Evolutionary conservation across 257 asterid genomes (phyloP).

Genomic region (Penstemon eatonii): DNA sequence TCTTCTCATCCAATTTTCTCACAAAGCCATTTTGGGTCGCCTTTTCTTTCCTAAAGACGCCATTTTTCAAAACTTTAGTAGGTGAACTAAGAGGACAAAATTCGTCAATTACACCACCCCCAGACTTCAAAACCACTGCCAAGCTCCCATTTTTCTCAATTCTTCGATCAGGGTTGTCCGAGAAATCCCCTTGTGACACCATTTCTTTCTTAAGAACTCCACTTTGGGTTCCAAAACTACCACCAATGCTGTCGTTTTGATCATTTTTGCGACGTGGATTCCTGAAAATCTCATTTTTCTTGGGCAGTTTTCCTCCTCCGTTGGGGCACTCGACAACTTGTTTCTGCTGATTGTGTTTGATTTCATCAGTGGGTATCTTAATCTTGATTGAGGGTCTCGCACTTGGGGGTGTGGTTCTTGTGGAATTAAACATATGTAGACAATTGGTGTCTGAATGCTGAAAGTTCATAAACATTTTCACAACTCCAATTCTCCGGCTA

Average conservation of each 20-base stretch:
- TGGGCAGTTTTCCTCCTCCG: slow-evolving; percentile 21
- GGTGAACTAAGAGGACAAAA: slow-evolving; percentile 20
- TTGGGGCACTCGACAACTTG: slow-evolving; percentile 31
- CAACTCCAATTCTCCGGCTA: background rate
- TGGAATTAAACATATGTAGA: slow-evolving; percentile 44
- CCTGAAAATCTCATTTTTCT: slow-evolving; percentile 17
- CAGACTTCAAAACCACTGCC: slow-evolving; percentile 27
- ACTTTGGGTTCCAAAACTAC: slow-evolving; percentile 28
- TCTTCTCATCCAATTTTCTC: slow-evolving; percentile 20
- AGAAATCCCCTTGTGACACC: slow-evolving; percentile 11
- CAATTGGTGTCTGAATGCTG: slow-evolving; percentile 61
- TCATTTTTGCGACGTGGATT: slow-evolving; percentile 33
- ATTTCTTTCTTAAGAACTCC: slow-evolving; percentile 28
- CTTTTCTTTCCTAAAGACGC: slow-evolving; percentile 23
- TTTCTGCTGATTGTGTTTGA: slow-evolving; percentile 37
- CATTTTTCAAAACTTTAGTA: slow-evolving; percentile 19
- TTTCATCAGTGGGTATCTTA: slow-evolving; percentile 32
- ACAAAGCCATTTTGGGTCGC: slow-evolving; percentile 25
- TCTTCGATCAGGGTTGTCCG: slow-evolving; percentile 29
- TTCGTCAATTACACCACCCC: slow-evolving; percentile 30
- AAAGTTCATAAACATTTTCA: slow-evolving; percentile 54
- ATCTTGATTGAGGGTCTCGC: slow-evolving; percentile 38
- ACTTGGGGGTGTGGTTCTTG: slow-evolving; percentile 38
- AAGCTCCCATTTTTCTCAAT: slow-evolving; percentile 27
- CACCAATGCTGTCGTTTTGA: slow-evolving; percentile 28